Percentiles rank a stretch among this genome's conserved stretches.
These are phyloP conservation scores for Priceomyces haplophilus DNA, from an alignment of 805 yeast species.

Conservation along the genomic window DNA sequence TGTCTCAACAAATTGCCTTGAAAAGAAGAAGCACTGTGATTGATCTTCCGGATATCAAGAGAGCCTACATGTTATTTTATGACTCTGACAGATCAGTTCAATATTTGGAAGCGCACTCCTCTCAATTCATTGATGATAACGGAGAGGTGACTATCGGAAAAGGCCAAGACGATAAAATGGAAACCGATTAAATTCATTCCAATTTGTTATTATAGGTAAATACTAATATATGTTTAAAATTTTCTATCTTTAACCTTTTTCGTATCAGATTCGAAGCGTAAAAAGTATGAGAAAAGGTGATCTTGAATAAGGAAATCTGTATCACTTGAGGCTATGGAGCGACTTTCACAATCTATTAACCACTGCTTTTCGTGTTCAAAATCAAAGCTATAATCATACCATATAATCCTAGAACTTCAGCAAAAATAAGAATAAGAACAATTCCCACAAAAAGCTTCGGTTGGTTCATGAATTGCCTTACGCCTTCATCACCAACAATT, in stretches of 20 bases:
- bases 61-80: constrained; percentile 80
- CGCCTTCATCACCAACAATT: constrained; percentile 91
- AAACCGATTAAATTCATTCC: constrained; percentile 21
- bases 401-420: constrained; percentile 85
- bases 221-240: constrained; percentile 3
- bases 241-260: neutral
- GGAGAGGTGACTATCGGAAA: constrained; percentile 64
- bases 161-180: constrained; percentile 36
- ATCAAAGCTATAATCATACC: constrained; percentile 96
- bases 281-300: no score
- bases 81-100: constrained; percentile 89
- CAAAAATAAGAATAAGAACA: constrained; percentile 83
- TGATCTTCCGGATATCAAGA: constrained; percentile 79
- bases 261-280: no score
- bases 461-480: constrained; percentile 82
- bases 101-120: constrained; percentile 66
- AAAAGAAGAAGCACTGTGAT: constrained; percentile 73
- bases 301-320: no score
- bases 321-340: no score
- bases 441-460: constrained; percentile 87
- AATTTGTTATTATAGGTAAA: constrained; percentile 2
- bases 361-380: constrained; percentile 83
- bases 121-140: constrained; percentile 71
- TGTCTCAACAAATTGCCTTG: constrained; percentile 79
- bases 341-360: constrained; percentile 21